Percentiles rank a stretch among this genome's conserved stretches.
Conservation (phyloP, 1,284 basidiomycete genomes). For the Melampsora americana region DNA sequence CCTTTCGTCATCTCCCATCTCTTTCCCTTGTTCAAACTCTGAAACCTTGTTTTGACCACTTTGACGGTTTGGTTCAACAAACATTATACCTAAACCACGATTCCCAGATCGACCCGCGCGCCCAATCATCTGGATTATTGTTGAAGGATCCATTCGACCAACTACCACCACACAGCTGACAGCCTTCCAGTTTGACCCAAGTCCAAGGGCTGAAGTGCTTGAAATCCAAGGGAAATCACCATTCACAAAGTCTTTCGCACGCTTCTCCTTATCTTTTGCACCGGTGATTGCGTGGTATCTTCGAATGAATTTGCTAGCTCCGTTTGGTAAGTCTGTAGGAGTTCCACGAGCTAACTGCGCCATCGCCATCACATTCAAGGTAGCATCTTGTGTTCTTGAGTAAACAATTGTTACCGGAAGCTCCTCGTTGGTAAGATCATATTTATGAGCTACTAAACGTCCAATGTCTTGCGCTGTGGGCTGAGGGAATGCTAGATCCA, state of each 20-base stretch:
- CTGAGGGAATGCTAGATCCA: slow-evolving; percentile 1
- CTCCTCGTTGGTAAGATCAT: background rate
- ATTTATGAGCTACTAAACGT: background rate
- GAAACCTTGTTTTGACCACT: background rate
- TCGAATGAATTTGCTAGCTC: background rate
- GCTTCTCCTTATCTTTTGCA: background rate
- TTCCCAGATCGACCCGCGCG: slow-evolving; percentile 3
- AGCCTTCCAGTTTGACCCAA: slow-evolving; percentile 13
- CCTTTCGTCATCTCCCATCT: slow-evolving; percentile 4
- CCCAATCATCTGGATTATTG: slow-evolving; percentile 29
- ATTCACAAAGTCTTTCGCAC: background rate
- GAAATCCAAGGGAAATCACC: background rate
- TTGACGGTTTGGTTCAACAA: background rate
- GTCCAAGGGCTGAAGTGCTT: background rate
- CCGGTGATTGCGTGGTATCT: slow-evolving; percentile 2
- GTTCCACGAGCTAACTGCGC: background rate
- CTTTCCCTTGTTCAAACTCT: background rate
- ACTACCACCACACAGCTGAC: slow-evolving; percentile 12
- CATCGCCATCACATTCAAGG: background rate
- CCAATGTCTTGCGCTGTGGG: background rate
- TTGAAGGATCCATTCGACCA: slow-evolving; percentile 12
- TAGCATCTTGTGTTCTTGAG: background rate
- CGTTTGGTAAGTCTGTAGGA: background rate
- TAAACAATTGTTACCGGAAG: background rate
- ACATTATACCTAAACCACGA: background rate